Percentiles rank a stretch among this genome's conserved stretches.
phyloP scores from a whole-genome alignment of 164 flowering plant species.

The Stephania cephalantha region DNA sequence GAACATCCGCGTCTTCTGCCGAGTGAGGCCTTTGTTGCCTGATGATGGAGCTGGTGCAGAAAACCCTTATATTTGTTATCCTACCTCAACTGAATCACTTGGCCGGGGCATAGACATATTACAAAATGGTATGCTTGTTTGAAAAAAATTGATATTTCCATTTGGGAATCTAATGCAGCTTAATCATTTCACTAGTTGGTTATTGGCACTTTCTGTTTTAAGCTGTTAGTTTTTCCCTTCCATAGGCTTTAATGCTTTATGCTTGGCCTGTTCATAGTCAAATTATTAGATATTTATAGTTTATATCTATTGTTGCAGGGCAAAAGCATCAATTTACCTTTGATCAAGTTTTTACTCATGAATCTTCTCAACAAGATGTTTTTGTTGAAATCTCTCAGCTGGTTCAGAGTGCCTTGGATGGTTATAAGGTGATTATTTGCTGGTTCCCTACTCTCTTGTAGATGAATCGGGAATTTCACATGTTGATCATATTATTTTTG shows the following conservation, averaged over 20 bases:
- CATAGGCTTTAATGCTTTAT: background rate
- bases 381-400: conserved; percentile 97
- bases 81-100: conserved; percentile 57
- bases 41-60: conserved; percentile 59
- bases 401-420: conserved; percentile 98
- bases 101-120: conserved; percentile 76
- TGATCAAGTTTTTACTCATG: conserved; percentile 88
- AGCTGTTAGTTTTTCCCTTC: background rate
- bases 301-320: conserved; percentile 36
- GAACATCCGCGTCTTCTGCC: conserved; percentile 91
- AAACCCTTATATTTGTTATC: conserved; percentile 50
- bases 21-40: conserved; percentile 84
- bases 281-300: background rate
- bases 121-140: conserved; percentile 55
- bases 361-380: conserved; percentile 81
- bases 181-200: background rate
- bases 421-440: conserved; percentile 66
- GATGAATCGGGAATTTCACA: no score
- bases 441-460: background rate
- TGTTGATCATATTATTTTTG: background rate
- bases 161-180: background rate
- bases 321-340: conserved; percentile 82
- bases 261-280: background rate
- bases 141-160: background rate
- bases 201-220: background rate